These are phyloP conservation scores for Priceomyces fermenticarens DNA, from an alignment of 805 yeast species.

Conservation along the genomic window DNA sequence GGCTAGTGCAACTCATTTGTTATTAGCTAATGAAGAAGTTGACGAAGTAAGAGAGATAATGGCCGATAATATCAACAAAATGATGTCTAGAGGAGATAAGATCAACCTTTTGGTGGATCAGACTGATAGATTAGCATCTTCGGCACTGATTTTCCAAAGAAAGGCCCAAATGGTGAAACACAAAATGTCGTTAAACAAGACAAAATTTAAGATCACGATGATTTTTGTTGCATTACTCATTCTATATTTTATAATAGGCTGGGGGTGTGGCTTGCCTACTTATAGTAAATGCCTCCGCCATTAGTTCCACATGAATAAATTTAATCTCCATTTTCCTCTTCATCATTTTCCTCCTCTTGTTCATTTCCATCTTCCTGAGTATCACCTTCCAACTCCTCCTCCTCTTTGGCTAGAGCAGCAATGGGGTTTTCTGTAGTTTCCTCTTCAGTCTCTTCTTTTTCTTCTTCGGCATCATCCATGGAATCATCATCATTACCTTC, in stretches of 20 bases:
- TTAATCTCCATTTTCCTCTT: slow-evolving; percentile 6
- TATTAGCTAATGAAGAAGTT: slow-evolving; percentile 51
- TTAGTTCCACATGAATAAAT: background rate
- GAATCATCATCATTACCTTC: slow-evolving; percentile 10
- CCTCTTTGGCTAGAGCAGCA: slow-evolving; percentile 28
- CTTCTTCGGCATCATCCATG: slow-evolving; percentile 12
- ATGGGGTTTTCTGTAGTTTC: slow-evolving; percentile 26
- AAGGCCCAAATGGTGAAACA: slow-evolving; percentile 62
- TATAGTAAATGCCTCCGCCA: slow-evolving; percentile 36
- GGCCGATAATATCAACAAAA: slow-evolving; percentile 70
- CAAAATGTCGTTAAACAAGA: slow-evolving; percentile 67
- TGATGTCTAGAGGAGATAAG: slow-evolving; percentile 76
- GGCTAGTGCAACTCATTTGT: slow-evolving; percentile 31
- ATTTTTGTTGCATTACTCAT: slow-evolving; percentile 16
- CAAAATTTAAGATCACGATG: slow-evolving; percentile 45
- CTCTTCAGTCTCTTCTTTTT: slow-evolving; percentile 5
- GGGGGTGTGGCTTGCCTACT: slow-evolving; percentile 54
- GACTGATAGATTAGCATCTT: slow-evolving; percentile 67
- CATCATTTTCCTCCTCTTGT: slow-evolving; percentile 12
- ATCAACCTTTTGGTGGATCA: slow-evolving; percentile 71
- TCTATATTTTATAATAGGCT: slow-evolving; percentile 47
- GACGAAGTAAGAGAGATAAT: slow-evolving; percentile 64
- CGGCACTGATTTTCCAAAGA: slow-evolving; percentile 67
- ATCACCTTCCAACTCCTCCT: slow-evolving; percentile 29
- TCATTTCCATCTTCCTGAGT: slow-evolving; percentile 15